Percentiles rank a stretch among this genome's conserved stretches.
These are phyloP conservation scores for Daldinia loculata DNA, from an alignment of 495 filamentous ascomycete genomes.

Conservation along the genomic window DNA sequence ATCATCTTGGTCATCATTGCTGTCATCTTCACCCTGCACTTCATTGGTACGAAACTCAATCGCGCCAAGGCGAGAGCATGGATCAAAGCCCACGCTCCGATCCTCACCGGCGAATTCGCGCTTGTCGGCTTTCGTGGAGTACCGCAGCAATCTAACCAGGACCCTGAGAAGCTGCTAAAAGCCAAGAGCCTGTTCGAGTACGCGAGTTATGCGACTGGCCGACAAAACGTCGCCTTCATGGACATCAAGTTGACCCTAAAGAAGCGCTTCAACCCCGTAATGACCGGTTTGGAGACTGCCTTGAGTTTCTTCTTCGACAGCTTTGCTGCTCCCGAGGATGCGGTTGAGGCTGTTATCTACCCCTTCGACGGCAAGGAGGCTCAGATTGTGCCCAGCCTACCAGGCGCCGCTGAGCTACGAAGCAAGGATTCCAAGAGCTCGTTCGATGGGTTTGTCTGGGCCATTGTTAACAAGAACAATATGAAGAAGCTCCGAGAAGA, in stretches of 20 bases:
- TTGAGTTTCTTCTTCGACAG: conserved; percentile 83
- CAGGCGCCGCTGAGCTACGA: conserved; percentile 62
- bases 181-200: conserved; percentile 88
- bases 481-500: conserved; percentile 92
- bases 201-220: conserved; percentile 88
- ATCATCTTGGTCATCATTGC: conserved; percentile 78
- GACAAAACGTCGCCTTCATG: conserved; percentile 91
- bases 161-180: conserved; percentile 71
- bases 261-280: conserved; percentile 90
- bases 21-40: conserved; percentile 77
- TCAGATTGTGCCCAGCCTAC: conserved; percentile 67
- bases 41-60: conserved; percentile 85
- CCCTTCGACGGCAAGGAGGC: conserved; percentile 93
- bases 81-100: conserved; percentile 75
- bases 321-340: conserved; percentile 71
- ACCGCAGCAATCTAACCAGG: conserved; percentile 46
- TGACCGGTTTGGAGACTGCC: conserved; percentile 70
- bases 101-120: conserved; percentile 83
- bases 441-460: conserved; percentile 94
- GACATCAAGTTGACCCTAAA: conserved; percentile 82
- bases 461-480: conserved; percentile 90
- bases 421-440: conserved; percentile 71
- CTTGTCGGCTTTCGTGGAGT: conserved; percentile 78
- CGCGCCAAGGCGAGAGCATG: conserved; percentile 80
- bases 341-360: conserved; percentile 76